Base-by-base conservation (phyloP, 208 protist species). In the Acanthamoeba lugdunensis region DNA sequence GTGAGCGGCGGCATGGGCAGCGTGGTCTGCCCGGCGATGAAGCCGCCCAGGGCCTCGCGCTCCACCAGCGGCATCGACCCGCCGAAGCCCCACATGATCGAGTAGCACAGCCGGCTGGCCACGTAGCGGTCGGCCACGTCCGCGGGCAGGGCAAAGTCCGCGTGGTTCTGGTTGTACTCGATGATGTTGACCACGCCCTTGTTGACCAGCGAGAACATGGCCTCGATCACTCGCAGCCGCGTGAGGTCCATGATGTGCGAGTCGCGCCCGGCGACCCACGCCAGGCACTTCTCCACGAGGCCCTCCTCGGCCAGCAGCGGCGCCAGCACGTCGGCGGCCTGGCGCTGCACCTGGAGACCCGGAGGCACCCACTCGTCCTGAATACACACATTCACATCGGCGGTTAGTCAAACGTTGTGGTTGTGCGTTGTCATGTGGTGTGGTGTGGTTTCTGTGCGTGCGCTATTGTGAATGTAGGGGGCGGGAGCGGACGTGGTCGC, bases 191-290 rank as follows among this genome's bases (percentile, higher is more conserved):
- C 96, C n/a, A 99, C 95, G 13, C 97, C 97, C 58, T 97, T 96
- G 75, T 98, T 96, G 11, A 99, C 88, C 33, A 99, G 95, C 2
- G 98, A 96, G 50, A 99, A 97, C 52, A 99, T 94, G 41, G 98
- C 98, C 52, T 97, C 96, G 9, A 99, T 93, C 67, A 97, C 92
- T 92, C 98, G 97, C 28, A 98, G 94, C 9, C 96, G 93, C 58
- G 96, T 97, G 79, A 98, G 98, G 73, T 98, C 97, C 99, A 99
- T 99, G 93, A 99, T 98, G 90, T 98, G 97, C 77, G 97, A 97
- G 52, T 95, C 88, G 33, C 97, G 52, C 48, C 48, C 94, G 14
- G 94, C 96, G 28, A 97, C 94, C 45, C 96, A 91, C 28, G 95
- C 85, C 41, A 99, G 82, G 14, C 97, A 97, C 18, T 96, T 94